Base-by-base conservation (phyloP, 495 filamentous ascomycete genomes). In the Tuber aestivum region DNA sequence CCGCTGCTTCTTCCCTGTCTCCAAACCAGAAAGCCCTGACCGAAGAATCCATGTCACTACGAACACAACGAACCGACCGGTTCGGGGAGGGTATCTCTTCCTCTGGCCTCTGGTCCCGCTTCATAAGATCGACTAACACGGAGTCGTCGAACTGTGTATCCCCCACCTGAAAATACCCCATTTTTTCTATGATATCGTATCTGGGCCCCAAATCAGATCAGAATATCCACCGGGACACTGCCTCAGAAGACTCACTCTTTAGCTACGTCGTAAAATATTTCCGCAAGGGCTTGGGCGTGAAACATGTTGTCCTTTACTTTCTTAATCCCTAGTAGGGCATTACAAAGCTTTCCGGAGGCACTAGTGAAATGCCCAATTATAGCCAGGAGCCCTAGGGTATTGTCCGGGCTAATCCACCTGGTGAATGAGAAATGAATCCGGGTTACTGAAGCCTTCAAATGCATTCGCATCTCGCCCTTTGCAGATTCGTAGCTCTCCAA, bases 121-220 rank as follows among this genome's bases (percentile, higher is more conserved):
- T 35, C 56, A 65, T 32, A 65, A 65, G 56, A 35, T 65, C 56
- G 35, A 35, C 32, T 20, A 65, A 20, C 32, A 35, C 56, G 3
- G 56, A 65, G 56, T 65, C 56, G 56, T 65, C 56, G n/a, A 65
- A 65, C 12, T 65, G 56, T 65, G 56, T 65, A 65, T 65, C 56
- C 14, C 56, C 56, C 56, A 65, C 56, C 27, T 65, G 56, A 65
- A 65, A 65, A 65, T 65, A 65, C 5, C 56, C 56, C 27, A 65
- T 65, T 12, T 65, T 65, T 35, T 65, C 56, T 14, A 65, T 20
- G 56, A 18, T 35, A 65, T 65, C 56, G 56, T 65, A 65, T 65
- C 56, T 65, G 32, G 56, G 14, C 14, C 27, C 27, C 56, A 20
- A 65, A 35, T 65, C 6, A 65, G 56, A 65, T 65, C 27, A 65